Evolutionary conservation across 2,329 filamentous ascomycete species (phyloP).

Genomic region (Nemania sp.): DNA sequence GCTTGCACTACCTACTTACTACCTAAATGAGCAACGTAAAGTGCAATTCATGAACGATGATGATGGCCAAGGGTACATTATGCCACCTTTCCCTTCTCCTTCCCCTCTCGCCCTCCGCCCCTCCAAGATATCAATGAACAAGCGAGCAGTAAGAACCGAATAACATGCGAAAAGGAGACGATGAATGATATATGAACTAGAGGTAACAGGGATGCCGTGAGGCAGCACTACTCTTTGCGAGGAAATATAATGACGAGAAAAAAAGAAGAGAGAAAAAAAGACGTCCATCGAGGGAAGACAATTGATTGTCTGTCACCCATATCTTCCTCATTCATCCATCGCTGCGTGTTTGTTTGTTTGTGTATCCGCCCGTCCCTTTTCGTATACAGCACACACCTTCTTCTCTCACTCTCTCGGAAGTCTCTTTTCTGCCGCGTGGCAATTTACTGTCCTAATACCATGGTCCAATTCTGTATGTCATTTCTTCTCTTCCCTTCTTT

Average conservation of each 20-base stretch:
- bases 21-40: conserved; percentile 21
- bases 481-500: no score
- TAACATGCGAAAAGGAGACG: conserved; percentile 18
- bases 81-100: conserved; percentile 6
- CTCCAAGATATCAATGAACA: conserved; percentile 15
- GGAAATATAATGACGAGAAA: conserved; percentile 14
- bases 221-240: conserved; percentile 38
- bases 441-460: no score
- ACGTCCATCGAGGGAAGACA: no score
- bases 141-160: conserved; percentile 15
- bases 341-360: not conserved
- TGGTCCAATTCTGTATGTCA: no score
- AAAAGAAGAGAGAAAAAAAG: conserved; percentile 8
- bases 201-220: conserved; percentile 40
- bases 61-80: conserved; percentile 6
- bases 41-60: conserved; percentile 16
- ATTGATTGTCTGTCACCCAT: no score
- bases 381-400: no score
- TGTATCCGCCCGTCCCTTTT: conserved; percentile 1
- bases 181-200: conserved; percentile 23
- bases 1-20: not conserved
- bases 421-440: no score
- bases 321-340: conserved; percentile 8
- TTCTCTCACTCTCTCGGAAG: no score
- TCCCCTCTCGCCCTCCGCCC: no score